Conservation (phyloP, 179 eudicot genomes). For the Vitellaria paradoxa region DNA sequence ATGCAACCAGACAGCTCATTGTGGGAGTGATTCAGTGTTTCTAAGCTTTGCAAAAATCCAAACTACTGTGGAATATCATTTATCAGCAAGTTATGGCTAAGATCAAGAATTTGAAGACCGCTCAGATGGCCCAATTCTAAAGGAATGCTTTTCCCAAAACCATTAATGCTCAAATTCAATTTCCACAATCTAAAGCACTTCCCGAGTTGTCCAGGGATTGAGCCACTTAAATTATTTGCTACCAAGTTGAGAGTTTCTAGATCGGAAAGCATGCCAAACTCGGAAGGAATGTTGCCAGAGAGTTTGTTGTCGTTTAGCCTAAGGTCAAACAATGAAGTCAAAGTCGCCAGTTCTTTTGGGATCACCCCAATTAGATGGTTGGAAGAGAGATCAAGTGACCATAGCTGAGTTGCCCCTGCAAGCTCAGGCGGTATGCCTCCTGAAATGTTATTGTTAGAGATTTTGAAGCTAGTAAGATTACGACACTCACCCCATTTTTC, state of each 20-base stretch:
- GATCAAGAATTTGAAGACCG: neutral
- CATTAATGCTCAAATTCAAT: no score
- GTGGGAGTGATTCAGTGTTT: neutral
- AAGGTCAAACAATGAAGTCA: constrained; percentile 2
- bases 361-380: neutral
- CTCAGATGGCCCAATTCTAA: neutral
- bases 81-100: neutral
- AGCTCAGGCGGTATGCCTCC: no score
- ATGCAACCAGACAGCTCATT: no score
- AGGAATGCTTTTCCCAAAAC: neutral
- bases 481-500: no score
- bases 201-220: no score
- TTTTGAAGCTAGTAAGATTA: no score
- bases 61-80: neutral
- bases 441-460: no score
- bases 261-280: neutral
- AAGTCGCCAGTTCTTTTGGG: no score
- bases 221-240: no score
- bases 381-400: neutral
- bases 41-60: neutral
- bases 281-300: neutral
- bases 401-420: neutral
- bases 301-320: neutral
- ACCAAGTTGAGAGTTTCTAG: neutral
- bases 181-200: no score